Conservation (phyloP, 768 basidiomycete species). For the Trametes meyenii region DNA sequence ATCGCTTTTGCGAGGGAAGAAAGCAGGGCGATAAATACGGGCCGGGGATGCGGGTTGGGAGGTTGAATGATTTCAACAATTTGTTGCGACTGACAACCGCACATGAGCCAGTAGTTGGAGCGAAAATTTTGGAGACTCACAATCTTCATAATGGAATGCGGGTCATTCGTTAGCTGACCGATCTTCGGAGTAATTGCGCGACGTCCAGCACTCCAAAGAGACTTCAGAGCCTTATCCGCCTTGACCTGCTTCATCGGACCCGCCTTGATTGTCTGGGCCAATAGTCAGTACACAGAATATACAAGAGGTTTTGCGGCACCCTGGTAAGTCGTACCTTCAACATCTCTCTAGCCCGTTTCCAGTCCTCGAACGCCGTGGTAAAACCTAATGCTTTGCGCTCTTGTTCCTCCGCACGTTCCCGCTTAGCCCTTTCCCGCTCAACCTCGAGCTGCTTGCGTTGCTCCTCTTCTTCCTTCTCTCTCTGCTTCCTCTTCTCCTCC, state of each 20-base stretch:
- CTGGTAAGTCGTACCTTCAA: slow-evolving; percentile 50
- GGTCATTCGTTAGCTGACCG: slow-evolving; percentile 82
- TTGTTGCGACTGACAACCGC: slow-evolving; percentile 40
- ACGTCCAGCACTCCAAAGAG: slow-evolving; percentile 66
- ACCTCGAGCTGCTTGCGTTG: slow-evolving; percentile 36
- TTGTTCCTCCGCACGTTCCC: slow-evolving; percentile 39
- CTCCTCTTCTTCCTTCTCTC: slow-evolving; percentile 39
- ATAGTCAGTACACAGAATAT: slow-evolving; percentile 5
- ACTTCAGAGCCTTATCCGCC: slow-evolving; percentile 51
- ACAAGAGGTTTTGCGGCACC: slow-evolving; percentile 10
- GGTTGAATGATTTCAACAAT: slow-evolving; percentile 47
- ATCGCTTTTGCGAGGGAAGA: slow-evolving; percentile 90
- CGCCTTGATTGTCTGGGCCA: slow-evolving; percentile 59
- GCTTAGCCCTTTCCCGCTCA: slow-evolving; percentile 35
- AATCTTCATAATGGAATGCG: slow-evolving; percentile 60
- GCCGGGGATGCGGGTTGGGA: slow-evolving; percentile 30
- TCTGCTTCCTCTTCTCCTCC: slow-evolving; percentile 28
- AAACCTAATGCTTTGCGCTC: slow-evolving; percentile 51
- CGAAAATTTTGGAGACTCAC: slow-evolving; percentile 43
- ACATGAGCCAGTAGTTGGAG: slow-evolving; percentile 23
- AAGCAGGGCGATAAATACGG: slow-evolving; percentile 74
- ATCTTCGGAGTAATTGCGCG: slow-evolving; percentile 86
- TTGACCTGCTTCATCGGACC: slow-evolving; percentile 70
- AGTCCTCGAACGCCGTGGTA: slow-evolving; percentile 63
- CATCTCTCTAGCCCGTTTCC: slow-evolving; percentile 55